Evolutionary conservation across 1,284 basidiomycete species (phyloP).

Genomic region (Rhodotorula sp.): DNA sequence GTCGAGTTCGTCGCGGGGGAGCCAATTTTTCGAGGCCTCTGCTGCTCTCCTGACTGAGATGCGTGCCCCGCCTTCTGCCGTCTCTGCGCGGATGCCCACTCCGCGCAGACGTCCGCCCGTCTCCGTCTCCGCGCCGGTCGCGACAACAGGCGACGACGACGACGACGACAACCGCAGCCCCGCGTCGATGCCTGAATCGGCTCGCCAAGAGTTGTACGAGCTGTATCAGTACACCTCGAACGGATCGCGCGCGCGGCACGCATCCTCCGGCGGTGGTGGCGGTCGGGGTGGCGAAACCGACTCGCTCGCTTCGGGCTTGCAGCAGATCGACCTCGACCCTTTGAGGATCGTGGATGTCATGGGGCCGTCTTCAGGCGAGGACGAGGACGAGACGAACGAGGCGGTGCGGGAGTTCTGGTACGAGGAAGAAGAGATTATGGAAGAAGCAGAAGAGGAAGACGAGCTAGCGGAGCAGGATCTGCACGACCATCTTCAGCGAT

Average conservation of each 20-base stretch:
- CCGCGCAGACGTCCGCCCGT: too few relatives aligned
- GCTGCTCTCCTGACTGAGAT: too few relatives aligned
- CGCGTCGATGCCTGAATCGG: background rate
- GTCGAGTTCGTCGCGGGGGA: too few relatives aligned
- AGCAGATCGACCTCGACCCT: background rate
- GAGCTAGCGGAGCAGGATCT: background rate
- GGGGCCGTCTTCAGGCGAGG: background rate
- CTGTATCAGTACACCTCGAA: background rate
- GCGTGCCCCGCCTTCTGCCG: too few relatives aligned
- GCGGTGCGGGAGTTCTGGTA: background rate
- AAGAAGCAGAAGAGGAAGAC: background rate
- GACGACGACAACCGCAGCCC: background rate
- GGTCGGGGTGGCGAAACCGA: background rate
- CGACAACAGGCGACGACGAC: background rate
- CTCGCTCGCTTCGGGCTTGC: background rate
- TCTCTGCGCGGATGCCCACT: too few relatives aligned
- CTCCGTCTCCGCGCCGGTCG: background rate
- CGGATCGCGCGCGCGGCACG: background rate
- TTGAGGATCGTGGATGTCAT: background rate
- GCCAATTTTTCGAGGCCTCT: too few relatives aligned
- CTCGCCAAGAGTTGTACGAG: slow-evolving; percentile 1
- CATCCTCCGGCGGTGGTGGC: background rate
- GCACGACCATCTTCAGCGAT: background rate
- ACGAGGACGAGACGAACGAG: background rate
- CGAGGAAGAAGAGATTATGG: background rate